phyloP scores from a whole-genome alignment of 2,329 filamentous ascomycete species.

The Onygenales sp. region DNA sequence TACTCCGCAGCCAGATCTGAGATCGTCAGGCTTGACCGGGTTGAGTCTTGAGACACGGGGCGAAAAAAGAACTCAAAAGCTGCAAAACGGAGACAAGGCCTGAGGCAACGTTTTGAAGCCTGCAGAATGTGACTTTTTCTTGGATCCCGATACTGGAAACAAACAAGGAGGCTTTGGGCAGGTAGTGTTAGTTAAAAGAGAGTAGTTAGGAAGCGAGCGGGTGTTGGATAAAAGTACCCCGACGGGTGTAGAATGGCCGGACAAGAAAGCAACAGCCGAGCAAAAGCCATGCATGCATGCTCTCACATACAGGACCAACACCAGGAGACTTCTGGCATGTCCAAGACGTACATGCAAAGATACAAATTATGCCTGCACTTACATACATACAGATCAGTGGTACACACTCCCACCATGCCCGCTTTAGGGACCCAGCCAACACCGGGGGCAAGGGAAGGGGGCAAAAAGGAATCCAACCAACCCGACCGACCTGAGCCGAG shows the following conservation, averaged over 20 bases:
- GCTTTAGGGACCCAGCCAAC: not conserved
- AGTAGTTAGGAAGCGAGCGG: not conserved
- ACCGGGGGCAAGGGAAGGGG: not conserved
- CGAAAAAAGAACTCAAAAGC: conserved; percentile 3
- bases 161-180: not conserved
- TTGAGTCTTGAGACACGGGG: conserved; percentile 7
- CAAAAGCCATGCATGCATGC: not conserved
- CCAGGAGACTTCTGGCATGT: not conserved
- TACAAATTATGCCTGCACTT: not conserved
- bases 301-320: not conserved
- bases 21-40: conserved; percentile 16
- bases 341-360: not conserved
- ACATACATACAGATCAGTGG: not conserved
- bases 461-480: not conserved
- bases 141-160: not conserved
- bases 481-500: not conserved
- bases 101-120: conserved; percentile 1
- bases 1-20: conserved; percentile 13
- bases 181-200: not conserved
- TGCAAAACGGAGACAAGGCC: not conserved
- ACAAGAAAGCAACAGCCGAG: not conserved
- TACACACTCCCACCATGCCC: not conserved
- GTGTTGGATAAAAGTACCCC: not conserved
- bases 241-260: not conserved
- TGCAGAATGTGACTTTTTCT: not conserved